phyloP scores from a whole-genome alignment of 257 asterid genomes.

The Jasminum sambac region DNA sequence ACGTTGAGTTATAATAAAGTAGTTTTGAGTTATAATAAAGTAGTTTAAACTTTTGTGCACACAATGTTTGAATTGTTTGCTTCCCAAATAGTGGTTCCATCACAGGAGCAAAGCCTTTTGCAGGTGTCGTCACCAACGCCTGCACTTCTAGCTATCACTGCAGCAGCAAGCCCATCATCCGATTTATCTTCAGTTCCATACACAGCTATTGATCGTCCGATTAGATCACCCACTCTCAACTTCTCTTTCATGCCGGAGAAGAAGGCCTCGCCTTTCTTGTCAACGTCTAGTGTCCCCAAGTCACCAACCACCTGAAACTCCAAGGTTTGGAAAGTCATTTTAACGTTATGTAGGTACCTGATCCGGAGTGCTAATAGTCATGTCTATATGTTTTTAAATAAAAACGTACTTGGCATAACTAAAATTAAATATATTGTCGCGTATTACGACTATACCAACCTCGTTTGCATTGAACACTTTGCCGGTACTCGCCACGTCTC shows the following conservation, averaged over 20 bases:
- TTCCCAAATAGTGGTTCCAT: constrained; percentile 95
- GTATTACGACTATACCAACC: constrained; percentile 31
- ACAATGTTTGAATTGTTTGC: constrained; percentile 61
- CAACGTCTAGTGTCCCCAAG: constrained; percentile 81
- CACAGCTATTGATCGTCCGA: constrained; percentile 75
- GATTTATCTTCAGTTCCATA: constrained; percentile 64
- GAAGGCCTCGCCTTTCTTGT: constrained; percentile 66
- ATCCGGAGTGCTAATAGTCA: too few relatives aligned
- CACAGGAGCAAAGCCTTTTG: constrained; percentile 90
- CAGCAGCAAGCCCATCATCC: constrained; percentile 70
- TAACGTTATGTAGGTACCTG: too few relatives aligned
- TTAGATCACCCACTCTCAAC: constrained; percentile 68
- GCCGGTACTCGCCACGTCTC: constrained; percentile 88
- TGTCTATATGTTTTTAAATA: too few relatives aligned
- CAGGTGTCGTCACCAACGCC: constrained; percentile 94
- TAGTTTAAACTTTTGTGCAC: constrained; percentile 48
- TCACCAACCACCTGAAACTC: constrained; percentile 67
- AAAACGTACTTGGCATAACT: too few relatives aligned
- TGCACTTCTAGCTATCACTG: constrained; percentile 94
- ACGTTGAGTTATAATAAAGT: not conserved
- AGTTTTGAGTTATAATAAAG: not conserved
- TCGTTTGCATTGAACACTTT: constrained; percentile 63
- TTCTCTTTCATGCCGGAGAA: constrained; percentile 63
- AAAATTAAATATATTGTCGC: too few relatives aligned
- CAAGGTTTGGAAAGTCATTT: not conserved